Evolutionary conservation across 179 eudicot genomes (phyloP).

Genomic region (Heliamphora pulchella): DNA sequence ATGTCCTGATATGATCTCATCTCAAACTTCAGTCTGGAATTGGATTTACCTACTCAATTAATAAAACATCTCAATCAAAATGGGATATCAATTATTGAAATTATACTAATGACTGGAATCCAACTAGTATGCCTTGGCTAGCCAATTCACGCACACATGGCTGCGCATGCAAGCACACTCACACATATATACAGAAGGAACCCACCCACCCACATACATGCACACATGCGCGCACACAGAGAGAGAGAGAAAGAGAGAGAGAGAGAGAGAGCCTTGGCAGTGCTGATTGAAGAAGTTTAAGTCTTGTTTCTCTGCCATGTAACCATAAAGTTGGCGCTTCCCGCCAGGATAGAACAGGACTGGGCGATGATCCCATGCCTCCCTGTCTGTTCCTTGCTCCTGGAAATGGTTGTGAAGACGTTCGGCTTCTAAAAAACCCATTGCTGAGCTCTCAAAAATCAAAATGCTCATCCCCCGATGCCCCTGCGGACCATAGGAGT

Average conservation of each 20-base stretch:
- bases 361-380: slow-evolving; percentile 47
- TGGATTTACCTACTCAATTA: slow-evolving; percentile 50
- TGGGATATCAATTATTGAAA: not conserved
- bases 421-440: slow-evolving; percentile 71
- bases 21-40: slow-evolving; percentile 47
- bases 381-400: slow-evolving; percentile 48
- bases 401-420: slow-evolving; percentile 55
- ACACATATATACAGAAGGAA: not conserved
- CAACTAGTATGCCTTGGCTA: not conserved
- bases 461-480: slow-evolving; percentile 71
- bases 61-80: slow-evolving; percentile 12
- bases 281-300: slow-evolving; percentile 62
- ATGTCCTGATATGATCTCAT: slow-evolving; percentile 58
- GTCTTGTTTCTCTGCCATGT: slow-evolving; percentile 58
- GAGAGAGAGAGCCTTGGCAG: slow-evolving; percentile 39
- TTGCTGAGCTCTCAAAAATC: slow-evolving; percentile 64
- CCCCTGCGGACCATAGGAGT: slow-evolving; percentile 83
- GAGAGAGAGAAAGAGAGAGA: slow-evolving; percentile 2
- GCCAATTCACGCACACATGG: not conserved
- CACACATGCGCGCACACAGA: not conserved
- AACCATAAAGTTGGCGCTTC: slow-evolving; percentile 68
- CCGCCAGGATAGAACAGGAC: slow-evolving; percentile 57
- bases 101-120: not conserved
- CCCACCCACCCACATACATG: not conserved
- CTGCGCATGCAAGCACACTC: not conserved